These are phyloP conservation scores for Microdochium paspali DNA, from an alignment of 2,329 filamentous ascomycete species.

Conservation along the genomic window DNA sequence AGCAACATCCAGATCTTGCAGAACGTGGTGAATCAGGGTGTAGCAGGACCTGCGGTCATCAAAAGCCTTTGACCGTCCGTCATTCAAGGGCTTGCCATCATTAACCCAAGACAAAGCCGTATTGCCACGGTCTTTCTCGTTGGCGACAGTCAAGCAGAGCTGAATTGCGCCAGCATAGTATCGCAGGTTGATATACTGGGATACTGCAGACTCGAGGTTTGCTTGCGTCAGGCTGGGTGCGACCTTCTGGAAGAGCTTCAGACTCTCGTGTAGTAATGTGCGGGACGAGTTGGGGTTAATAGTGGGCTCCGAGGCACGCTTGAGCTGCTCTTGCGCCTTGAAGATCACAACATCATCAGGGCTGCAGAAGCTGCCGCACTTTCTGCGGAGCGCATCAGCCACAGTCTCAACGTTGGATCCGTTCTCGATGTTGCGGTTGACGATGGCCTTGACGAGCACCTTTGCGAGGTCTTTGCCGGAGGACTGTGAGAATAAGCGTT, in stretches of 20 bases:
- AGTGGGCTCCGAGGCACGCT: constrained; percentile 73
- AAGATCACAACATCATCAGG: constrained; percentile 96
- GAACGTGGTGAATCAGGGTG: constrained; percentile 73
- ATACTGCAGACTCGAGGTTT: constrained; percentile 68
- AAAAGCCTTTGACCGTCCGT: constrained; percentile 60
- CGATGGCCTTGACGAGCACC: constrained; percentile 91
- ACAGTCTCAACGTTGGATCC: constrained; percentile 97
- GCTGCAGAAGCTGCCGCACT: constrained; percentile 96
- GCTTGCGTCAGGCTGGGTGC: constrained; percentile 72
- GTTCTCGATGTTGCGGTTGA: constrained; percentile 94
- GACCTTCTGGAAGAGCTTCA: constrained; percentile 82
- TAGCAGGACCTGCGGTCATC: constrained; percentile 72
- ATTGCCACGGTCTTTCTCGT: constrained; percentile 80
- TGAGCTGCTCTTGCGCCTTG: constrained; percentile 92
- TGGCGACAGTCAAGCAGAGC: constrained; percentile 73
- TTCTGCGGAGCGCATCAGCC: constrained; percentile 81
- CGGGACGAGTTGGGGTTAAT: constrained; percentile 68
- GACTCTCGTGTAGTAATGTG: constrained; percentile 76
- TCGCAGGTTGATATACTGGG: constrained; percentile 70
- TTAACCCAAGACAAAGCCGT: constrained; percentile 78
- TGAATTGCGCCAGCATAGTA: constrained; percentile 94
- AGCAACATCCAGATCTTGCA: constrained; percentile 66
- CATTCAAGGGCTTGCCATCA: constrained; percentile 65
- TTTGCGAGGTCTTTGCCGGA: constrained; percentile 85
- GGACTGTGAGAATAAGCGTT: constrained; percentile 71